Base-by-base conservation (phyloP, 345 rosid species). In the Cardamine chenopodiifolia region DNA sequence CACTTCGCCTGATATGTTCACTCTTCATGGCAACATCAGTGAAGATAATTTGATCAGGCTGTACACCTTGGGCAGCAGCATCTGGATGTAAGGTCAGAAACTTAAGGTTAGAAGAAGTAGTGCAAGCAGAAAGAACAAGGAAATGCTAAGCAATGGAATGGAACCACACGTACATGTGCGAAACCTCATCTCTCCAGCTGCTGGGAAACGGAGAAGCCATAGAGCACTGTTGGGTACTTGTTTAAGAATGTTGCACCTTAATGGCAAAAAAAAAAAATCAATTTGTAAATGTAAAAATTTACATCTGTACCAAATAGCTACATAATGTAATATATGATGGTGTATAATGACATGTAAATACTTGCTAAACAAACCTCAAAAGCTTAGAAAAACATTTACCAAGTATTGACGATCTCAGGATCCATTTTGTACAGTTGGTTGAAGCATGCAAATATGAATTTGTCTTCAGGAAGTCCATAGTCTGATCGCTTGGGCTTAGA, bases 351-450 rank as follows among this genome's bases (percentile, higher is more conserved):
- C 17, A 28, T 31, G 44, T 29, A 9, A 45, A 29, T 45, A 31
- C 49, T 14, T 61, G 17, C 47, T 14, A 64, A 63, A 10, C 14
- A 50, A 72, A 68, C 26, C 52, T 48, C 18, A 58, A 26, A 48
- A 65, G 35, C 10, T 19, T 17, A 15, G 61, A 49, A 66, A 55
- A 23, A 6, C 53, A 56, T 45, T 77, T 86, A 92, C 99, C 99
- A 96, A 40, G 96, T 89, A 80, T 86, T 85, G 25, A 89, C 87
- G 65, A 96, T 87, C 54, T 90, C 99, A 66, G 98, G 99, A 86
- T 96, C 99, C 99, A 96, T 96, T 77, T 96, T 96, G 85, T 96
- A 96, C 72, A 96, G 78, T 75, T 96, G 99, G 84, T 96, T 96
- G 82, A 96, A 96, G 82, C 99, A 96, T 65, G 97, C 98, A 85